A percentile compares a stretch with the other conserved stretches of the same genome.
phyloP scores from a whole-genome alignment of 257 asterid species.

The Fraxinus pennsylvanica region DNA sequence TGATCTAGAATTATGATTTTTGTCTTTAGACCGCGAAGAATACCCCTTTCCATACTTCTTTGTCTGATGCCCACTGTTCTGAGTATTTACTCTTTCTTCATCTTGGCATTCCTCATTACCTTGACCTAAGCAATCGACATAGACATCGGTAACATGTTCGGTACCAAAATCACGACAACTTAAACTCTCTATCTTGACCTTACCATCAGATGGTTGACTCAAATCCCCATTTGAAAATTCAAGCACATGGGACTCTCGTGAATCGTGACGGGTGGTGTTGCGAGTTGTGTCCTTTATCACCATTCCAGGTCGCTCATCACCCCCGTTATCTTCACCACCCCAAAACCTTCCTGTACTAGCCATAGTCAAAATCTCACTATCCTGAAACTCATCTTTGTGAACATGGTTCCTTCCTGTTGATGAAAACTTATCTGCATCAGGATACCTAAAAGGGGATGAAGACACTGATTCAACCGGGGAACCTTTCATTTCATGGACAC shows the following conservation, averaged over 20 bases:
- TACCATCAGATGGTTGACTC: slow-evolving; percentile 26
- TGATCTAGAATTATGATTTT: slow-evolving; percentile 47
- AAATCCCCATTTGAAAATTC: slow-evolving; percentile 31
- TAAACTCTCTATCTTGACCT: slow-evolving; percentile 26
- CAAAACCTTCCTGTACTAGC: slow-evolving; percentile 53
- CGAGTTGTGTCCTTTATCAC: slow-evolving; percentile 43
- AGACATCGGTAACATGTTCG: slow-evolving; percentile 30
- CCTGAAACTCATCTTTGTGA: slow-evolving; percentile 48
- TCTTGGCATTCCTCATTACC: slow-evolving; percentile 42
- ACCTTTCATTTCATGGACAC: slow-evolving; percentile 68
- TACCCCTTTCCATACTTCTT: slow-evolving; percentile 64
- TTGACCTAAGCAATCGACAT: slow-evolving; percentile 30
- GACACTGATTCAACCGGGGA: slow-evolving; percentile 98
- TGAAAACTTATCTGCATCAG: slow-evolving; percentile 47
- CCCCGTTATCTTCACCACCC: slow-evolving; percentile 46
- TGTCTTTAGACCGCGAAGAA: slow-evolving; percentile 67
- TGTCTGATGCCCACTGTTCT: slow-evolving; percentile 41
- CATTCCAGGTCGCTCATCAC: slow-evolving; percentile 35
- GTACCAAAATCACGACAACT: slow-evolving; percentile 29
- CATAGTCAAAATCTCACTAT: slow-evolving; percentile 38
- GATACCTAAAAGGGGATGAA: slow-evolving; percentile 77
- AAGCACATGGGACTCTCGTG: slow-evolving; percentile 35
- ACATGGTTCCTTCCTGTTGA: slow-evolving; percentile 43
- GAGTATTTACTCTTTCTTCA: slow-evolving; percentile 43
- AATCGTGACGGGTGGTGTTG: slow-evolving; percentile 35